Percentiles rank a stretch among this genome's conserved stretches.
Evolutionary conservation across 768 basidiomycete species (phyloP).

Genomic region (Fibroporia radiculosa): DNA sequence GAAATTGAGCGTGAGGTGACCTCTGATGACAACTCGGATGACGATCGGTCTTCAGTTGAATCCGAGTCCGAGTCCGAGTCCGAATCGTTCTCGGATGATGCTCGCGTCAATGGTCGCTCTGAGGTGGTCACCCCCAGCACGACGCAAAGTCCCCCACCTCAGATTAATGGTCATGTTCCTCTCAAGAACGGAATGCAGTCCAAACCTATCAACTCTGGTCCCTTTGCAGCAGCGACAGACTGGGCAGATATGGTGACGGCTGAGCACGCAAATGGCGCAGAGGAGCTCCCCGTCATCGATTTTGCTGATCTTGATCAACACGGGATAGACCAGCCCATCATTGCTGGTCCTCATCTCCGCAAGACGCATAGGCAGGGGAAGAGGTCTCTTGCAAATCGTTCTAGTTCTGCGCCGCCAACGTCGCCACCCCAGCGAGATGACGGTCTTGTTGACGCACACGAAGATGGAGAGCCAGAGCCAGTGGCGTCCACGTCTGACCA

Average conservation of each 20-base stretch:
- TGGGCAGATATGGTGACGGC: constrained; percentile 88
- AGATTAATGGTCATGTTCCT: constrained; percentile 10
- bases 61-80: constrained; percentile 71
- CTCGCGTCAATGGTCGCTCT: constrained; percentile 39
- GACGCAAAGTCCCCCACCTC: constrained; percentile 46
- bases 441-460: constrained; percentile 7
- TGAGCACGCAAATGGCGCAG: constrained; percentile 54
- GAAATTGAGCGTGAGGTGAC: constrained; percentile 66
- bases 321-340: constrained; percentile 22
- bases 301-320: constrained; percentile 53
- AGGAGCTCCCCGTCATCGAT: constrained; percentile 72
- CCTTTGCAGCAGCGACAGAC: constrained; percentile 45
- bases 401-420: constrained; percentile 29
- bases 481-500: constrained; percentile 34
- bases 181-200: constrained; percentile 8
- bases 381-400: constrained; percentile 17
- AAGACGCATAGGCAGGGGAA: constrained; percentile 25
- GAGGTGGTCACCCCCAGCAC: constrained; percentile 60
- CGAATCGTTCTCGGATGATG: constrained; percentile 47
- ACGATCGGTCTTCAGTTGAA: constrained; percentile 49
- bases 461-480: constrained; percentile 24
- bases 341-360: constrained; percentile 14
- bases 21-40: constrained; percentile 64
- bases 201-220: constrained; percentile 24
- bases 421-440: constrained; percentile 22